Conservation (phyloP, 306 rosid species). For the Clitoria ternatea region DNA sequence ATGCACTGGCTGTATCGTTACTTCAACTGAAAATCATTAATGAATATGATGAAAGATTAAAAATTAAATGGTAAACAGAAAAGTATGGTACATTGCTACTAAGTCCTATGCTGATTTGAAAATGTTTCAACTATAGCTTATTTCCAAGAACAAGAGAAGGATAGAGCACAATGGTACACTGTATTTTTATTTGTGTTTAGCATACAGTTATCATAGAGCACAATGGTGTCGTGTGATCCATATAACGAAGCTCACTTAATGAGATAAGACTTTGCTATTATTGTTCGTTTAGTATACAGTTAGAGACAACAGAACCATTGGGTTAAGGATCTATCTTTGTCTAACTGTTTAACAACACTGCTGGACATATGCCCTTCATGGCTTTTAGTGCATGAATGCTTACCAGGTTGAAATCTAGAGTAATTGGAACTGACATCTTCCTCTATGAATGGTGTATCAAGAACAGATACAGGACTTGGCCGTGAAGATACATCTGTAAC, state of each 20-base stretch:
- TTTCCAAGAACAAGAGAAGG: not conserved
- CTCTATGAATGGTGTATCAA: slow-evolving; percentile 58
- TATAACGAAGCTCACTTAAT: no score
- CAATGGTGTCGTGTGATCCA: no score
- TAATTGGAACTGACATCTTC: slow-evolving; percentile 53
- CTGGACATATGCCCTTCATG: not conserved
- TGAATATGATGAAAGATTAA: slow-evolving; percentile 20
- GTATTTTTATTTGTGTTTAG: no score
- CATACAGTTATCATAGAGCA: no score
- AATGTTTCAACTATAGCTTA: not conserved
- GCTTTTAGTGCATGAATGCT: slow-evolving; percentile 9
- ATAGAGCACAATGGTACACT: no score
- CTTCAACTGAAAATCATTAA: slow-evolving; percentile 51
- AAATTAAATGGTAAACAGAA: not conserved
- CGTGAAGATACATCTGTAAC: slow-evolving; percentile 42
- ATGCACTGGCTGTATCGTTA: slow-evolving; percentile 43
- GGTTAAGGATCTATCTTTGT: not conserved
- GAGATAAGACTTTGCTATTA: no score
- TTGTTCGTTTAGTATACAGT: not conserved
- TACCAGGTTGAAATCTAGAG: slow-evolving; percentile 46
- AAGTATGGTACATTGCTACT: not conserved
- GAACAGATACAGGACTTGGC: slow-evolving; percentile 96
- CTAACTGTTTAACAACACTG: not conserved
- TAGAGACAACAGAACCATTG: not conserved
- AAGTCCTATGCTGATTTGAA: not conserved